A percentile compares a stretch with the other conserved stretches of the same genome.
phyloP scores from a whole-genome alignment of 1,139 yeast genomes.

The Keqinozyma sinolaborantium region DNA sequence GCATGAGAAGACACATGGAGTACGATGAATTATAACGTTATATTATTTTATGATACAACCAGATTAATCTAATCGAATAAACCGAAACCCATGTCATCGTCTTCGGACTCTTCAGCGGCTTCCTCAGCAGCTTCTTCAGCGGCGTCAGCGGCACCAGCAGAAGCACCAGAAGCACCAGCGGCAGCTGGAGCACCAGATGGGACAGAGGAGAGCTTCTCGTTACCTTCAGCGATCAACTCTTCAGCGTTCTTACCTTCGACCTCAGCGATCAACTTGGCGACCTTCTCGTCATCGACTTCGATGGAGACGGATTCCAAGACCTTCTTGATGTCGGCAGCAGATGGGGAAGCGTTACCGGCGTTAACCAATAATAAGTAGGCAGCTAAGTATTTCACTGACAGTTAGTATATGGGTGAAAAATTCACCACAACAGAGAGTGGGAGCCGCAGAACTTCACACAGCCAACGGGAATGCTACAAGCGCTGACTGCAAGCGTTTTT shows the following conservation, averaged over 20 bases:
- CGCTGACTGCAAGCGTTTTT: no score
- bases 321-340: constrained; percentile 86
- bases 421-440: no score
- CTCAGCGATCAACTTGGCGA: constrained; percentile 81
- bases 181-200: constrained; percentile 98
- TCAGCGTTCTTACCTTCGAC: constrained; percentile 91
- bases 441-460: no score
- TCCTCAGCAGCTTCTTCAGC: constrained; percentile 71
- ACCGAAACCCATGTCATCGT: constrained; percentile 52
- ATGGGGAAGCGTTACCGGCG: constrained; percentile 75
- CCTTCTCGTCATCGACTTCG: constrained; percentile 90
- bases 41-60: constrained; percentile 4
- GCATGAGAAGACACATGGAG: constrained; percentile 52
- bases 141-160: constrained; percentile 64
- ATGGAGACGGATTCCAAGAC: constrained; percentile 92
- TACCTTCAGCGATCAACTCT: constrained; percentile 95
- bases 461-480: no score
- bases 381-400: constrained; percentile 59
- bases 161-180: constrained; percentile 65
- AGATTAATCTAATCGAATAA: constrained; percentile 41
- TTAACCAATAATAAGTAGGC: constrained; percentile 66
- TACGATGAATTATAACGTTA: constrained; percentile 12
- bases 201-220: constrained; percentile 91
- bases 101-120: constrained; percentile 56
- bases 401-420: constrained; percentile 7